A percentile compares a stretch with the other conserved stretches of the same genome.
phyloP scores from a whole-genome alignment of 306 rosid species.

The Rubus parviflorus region DNA sequence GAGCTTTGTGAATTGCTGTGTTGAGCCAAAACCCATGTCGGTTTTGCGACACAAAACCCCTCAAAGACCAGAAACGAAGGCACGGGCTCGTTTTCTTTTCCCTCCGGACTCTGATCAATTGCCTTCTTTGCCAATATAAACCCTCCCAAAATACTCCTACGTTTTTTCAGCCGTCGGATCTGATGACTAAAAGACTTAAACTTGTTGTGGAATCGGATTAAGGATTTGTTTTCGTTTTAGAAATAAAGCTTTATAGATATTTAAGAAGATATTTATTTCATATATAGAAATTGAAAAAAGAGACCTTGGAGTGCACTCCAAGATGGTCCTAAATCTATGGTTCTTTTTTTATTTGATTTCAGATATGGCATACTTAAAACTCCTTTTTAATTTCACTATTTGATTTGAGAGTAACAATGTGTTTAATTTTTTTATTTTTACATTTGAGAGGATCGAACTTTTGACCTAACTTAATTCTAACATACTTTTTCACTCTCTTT shows the following conservation, averaged over 20 bases:
- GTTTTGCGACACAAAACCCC: neutral
- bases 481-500: no score
- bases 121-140: neutral
- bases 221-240: no score
- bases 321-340: neutral
- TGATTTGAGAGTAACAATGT: neutral
- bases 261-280: neutral
- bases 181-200: neutral
- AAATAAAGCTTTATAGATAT: neutral
- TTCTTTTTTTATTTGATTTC: neutral
- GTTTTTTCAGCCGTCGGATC: neutral
- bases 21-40: conserved; percentile 22
- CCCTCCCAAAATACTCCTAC: neutral
- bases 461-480: no score
- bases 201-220: neutral
- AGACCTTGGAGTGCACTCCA: neutral
- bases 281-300: neutral
- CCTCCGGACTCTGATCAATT: conserved; percentile 6
- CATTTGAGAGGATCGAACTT: no score
- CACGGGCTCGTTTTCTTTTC: neutral
- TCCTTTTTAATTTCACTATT: neutral
- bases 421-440: no score
- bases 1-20: neutral
- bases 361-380: neutral
- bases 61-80: neutral